Evolutionary conservation across 2,329 filamentous ascomycete species (phyloP).

Genomic region (Knoxdaviesia proteae): DNA sequence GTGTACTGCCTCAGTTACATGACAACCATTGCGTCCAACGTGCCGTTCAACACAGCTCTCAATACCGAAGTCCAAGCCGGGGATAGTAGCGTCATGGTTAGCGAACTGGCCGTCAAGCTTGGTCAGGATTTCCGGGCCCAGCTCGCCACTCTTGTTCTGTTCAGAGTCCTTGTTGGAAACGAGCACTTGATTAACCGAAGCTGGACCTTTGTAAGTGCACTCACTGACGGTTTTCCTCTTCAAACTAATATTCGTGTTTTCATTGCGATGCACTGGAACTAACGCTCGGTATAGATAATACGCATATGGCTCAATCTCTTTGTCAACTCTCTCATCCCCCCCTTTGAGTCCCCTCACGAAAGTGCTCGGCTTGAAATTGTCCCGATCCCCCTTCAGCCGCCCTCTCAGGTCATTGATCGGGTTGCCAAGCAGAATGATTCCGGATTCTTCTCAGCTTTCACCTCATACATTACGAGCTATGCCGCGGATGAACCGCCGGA

Average conservation of each 20-base stretch:
- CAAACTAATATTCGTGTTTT: conserved; percentile 2
- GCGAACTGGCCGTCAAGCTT: conserved; percentile 88
- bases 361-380: conserved; percentile 24
- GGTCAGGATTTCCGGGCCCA: conserved; percentile 87
- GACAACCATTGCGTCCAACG: conserved; percentile 62
- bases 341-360: conserved; percentile 42
- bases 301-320: conserved; percentile 92
- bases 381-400: conserved; percentile 72
- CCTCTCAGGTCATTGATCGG: conserved; percentile 82
- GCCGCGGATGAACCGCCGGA: conserved; percentile 94
- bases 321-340: conserved; percentile 76
- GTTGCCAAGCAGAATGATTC: conserved; percentile 58
- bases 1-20: conserved; percentile 79
- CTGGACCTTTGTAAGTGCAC: conserved; percentile 52
- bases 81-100: conserved; percentile 92
- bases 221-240: neutral
- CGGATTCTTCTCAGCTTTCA: conserved; percentile 82
- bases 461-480: conserved; percentile 95
- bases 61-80: conserved; percentile 92
- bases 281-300: conserved; percentile 41
- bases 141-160: conserved; percentile 83
- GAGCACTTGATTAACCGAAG: conserved; percentile 56
- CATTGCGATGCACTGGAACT: conserved; percentile 8
- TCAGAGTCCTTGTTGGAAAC: conserved; percentile 73
- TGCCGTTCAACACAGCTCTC: conserved; percentile 59